phyloP scores from a whole-genome alignment of 1,284 basidiomycete species.

The Papiliotrema terrestris region DNA sequence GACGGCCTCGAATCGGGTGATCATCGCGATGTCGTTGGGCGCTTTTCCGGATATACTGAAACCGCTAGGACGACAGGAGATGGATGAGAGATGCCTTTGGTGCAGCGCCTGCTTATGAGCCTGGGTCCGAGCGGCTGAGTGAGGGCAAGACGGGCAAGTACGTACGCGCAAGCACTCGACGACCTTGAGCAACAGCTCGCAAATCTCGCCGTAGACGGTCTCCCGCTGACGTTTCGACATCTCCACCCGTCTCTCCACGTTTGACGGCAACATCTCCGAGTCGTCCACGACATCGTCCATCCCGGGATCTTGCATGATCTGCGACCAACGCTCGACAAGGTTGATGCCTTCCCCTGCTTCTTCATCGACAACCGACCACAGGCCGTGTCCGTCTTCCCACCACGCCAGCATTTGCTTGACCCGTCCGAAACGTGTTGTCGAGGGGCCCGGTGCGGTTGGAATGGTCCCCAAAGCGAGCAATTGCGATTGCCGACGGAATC shows the following conservation, averaged over 20 bases:
- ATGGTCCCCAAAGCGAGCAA: constrained; percentile 24
- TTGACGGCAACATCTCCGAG: neutral
- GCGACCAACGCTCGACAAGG: constrained; percentile 14
- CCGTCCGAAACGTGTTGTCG: neutral
- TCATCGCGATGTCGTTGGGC: neutral
- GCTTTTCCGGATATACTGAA: constrained; percentile 13
- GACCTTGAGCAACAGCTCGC: constrained; percentile 23
- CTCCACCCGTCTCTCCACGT: neutral
- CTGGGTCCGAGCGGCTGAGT: too few relatives aligned
- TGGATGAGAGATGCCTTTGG: constrained; percentile 21
- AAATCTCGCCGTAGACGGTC: constrained; percentile 16
- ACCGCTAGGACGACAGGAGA: constrained; percentile 27
- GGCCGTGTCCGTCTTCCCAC: constrained; percentile 35
- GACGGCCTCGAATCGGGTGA: constrained; percentile 11
- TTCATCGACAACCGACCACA: constrained; percentile 23
- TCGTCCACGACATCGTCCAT: constrained; percentile 8
- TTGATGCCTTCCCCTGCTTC: neutral
- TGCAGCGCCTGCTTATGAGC: constrained; percentile 25
- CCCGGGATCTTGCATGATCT: constrained; percentile 5
- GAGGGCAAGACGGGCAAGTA: neutral
- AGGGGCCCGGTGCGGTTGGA: constrained; percentile 1
- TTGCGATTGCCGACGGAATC: constrained; percentile 26
- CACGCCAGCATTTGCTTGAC: constrained; percentile 20
- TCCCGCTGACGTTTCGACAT: neutral
- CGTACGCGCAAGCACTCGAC: constrained; percentile 24